Evolutionary conservation across 208 protist genomes (phyloP).

Genomic region (Trypanosomatidae sp.): DNA sequence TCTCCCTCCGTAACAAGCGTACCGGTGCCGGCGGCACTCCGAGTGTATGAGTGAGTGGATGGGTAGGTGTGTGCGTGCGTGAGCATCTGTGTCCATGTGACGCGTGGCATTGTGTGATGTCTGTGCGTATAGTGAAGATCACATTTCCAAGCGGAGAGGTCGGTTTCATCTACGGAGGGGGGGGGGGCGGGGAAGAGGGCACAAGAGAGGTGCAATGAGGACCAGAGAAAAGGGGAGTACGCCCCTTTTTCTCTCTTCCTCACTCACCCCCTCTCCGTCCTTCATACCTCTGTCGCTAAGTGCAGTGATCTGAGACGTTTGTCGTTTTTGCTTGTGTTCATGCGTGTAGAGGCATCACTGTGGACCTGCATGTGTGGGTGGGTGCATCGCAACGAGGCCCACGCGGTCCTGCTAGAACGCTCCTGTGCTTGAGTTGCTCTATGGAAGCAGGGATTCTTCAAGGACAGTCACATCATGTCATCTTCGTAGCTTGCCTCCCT

Average conservation of each 20-base stretch:
- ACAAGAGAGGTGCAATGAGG: neutral
- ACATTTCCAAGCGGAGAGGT: constrained; percentile 41
- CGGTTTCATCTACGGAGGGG: neutral
- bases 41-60: neutral
- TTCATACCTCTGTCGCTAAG: constrained; percentile 31
- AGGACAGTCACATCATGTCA: neutral
- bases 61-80: neutral
- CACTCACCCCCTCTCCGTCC: neutral
- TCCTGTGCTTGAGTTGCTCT: neutral
- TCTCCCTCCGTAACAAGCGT: neutral
- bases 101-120: neutral
- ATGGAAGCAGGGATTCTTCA: neutral
- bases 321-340: neutral
- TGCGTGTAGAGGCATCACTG: constrained; percentile 6
- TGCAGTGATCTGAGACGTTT: constrained; percentile 35
- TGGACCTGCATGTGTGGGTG: neutral
- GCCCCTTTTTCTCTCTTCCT: neutral
- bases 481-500: neutral
- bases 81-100: neutral
- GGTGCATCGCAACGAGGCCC: neutral
- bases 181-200: neutral
- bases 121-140: constrained; percentile 17
- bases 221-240: neutral
- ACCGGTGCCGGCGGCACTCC: neutral
- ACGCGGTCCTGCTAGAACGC: neutral